These are phyloP conservation scores for Podochytrium sp. DNA, from an alignment of 192 early-diverging fungal species.

Conservation along the genomic window DNA sequence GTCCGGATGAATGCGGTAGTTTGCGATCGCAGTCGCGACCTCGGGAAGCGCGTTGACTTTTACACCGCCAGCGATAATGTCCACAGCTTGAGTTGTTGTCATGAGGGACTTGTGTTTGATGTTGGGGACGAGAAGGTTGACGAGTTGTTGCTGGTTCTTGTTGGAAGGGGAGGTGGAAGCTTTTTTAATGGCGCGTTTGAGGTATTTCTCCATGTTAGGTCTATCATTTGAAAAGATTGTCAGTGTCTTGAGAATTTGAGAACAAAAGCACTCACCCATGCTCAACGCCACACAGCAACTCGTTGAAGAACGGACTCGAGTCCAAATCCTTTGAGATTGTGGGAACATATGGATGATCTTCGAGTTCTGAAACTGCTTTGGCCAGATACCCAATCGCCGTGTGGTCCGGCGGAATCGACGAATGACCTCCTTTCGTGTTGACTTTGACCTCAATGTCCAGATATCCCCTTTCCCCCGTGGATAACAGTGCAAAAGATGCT, in stretches of 20 bases:
- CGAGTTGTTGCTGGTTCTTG: conserved; percentile 13
- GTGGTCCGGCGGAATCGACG: conserved; percentile 46
- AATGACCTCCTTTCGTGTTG: conserved; percentile 43
- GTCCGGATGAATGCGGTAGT: conserved; percentile 44
- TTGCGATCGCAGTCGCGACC: conserved; percentile 29
- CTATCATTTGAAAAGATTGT: not conserved
- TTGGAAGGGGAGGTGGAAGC: not conserved
- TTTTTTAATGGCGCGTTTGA: conserved; percentile 25
- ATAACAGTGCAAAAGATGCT: conserved; percentile 30
- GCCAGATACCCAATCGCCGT: conserved; percentile 44
- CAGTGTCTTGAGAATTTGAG: not conserved
- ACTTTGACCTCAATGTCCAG: conserved; percentile 34
- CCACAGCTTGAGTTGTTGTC: conserved; percentile 45
- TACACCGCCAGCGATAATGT: conserved; percentile 49
- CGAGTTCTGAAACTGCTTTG: conserved; percentile 24
- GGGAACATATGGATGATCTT: conserved; percentile 23
- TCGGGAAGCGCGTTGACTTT: conserved; percentile 52
- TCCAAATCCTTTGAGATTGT: conserved; percentile 10
- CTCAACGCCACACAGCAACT: conserved; percentile 31
- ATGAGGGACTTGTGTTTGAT: conserved; percentile 22
- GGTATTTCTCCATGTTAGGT: conserved; percentile 21
- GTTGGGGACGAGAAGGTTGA: not conserved
- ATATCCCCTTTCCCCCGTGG: conserved; percentile 47
- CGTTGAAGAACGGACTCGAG: conserved; percentile 28
- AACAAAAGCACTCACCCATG: conserved; percentile 6